Evolutionary conservation across 495 filamentous ascomycete genomes (phyloP).

Genomic region (Neurospora africana): DNA sequence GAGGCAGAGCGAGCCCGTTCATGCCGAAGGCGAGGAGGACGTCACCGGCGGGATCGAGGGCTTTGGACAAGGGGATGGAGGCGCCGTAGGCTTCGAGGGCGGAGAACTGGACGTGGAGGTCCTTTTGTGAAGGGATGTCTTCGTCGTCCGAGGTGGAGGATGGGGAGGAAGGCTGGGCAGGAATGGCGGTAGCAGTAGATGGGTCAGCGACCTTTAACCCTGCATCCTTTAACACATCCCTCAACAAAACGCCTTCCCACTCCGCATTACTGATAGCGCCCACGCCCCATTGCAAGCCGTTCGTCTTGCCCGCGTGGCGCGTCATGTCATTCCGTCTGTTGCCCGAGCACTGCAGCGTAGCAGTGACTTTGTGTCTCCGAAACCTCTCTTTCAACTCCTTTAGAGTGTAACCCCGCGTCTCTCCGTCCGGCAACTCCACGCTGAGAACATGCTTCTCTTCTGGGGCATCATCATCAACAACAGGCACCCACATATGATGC

Average conservation of each 20-base stretch:
- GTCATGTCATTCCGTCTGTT: conserved; percentile 55
- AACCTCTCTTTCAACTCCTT: conserved; percentile 43
- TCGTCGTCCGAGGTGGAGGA: not conserved
- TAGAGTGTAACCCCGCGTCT: conserved; percentile 39
- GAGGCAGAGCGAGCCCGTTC: conserved; percentile 46
- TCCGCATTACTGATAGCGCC: conserved; percentile 50
- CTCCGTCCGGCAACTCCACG: conserved; percentile 46
- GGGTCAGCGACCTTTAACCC: conserved; percentile 22
- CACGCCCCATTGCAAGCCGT: conserved; percentile 49
- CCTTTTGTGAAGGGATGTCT: conserved; percentile 19
- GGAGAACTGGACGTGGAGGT: conserved; percentile 45
- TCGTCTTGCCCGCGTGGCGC: conserved; percentile 38
- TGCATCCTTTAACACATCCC: conserved; percentile 48
- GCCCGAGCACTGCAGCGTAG: conserved; percentile 50
- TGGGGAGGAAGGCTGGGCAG: not conserved
- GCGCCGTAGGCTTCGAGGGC: conserved; percentile 51
- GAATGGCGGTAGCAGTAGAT: not conserved
- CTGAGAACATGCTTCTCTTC: conserved; percentile 37
- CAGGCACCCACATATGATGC: conserved; percentile 54
- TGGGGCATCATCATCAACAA: conserved; percentile 21
- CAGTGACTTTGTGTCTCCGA: conserved; percentile 43
- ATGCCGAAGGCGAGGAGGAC: conserved; percentile 52
- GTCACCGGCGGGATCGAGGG: conserved; percentile 44
- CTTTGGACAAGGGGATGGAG: conserved; percentile 46
- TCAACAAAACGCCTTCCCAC: conserved; percentile 50